Percentiles rank a stretch among this genome's conserved stretches.
Conservation (phyloP, 2,329 filamentous ascomycete genomes). For the Xylariales sp. region DNA sequence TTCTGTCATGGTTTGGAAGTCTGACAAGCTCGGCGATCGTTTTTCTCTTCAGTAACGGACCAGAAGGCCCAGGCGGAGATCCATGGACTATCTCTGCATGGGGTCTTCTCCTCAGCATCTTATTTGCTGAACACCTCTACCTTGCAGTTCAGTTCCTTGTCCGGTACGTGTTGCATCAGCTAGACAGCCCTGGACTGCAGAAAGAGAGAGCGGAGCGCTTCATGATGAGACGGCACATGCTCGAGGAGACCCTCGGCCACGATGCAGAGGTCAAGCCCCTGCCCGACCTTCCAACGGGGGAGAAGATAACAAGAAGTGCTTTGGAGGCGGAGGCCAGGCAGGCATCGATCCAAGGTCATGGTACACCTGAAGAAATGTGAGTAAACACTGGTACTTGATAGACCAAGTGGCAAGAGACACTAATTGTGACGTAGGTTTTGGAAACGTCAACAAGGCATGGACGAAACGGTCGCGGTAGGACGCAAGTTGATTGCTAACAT, state of each 20-base stretch:
- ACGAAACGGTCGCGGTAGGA: constrained; percentile 54
- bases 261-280: constrained; percentile 45
- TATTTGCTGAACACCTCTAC: constrained; percentile 87
- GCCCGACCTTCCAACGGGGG: constrained; percentile 45
- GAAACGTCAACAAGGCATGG: constrained; percentile 54
- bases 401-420: too few relatives aligned
- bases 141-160: constrained; percentile 72
- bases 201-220: constrained; percentile 82
- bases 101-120: constrained; percentile 75
- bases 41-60: constrained; percentile 76
- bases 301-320: constrained; percentile 60
- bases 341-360: constrained; percentile 43
- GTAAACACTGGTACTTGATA: too few relatives aligned
- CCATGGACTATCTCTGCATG: constrained; percentile 71
- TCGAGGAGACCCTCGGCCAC: constrained; percentile 67
- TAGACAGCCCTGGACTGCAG: constrained; percentile 82
- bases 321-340: constrained; percentile 61
- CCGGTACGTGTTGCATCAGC: constrained; percentile 66
- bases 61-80: constrained; percentile 59
- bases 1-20: constrained; percentile 91
- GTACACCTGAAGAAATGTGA: constrained; percentile 47
- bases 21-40: constrained; percentile 84
- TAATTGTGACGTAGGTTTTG: constrained; percentile 46
- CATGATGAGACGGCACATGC: constrained; percentile 70
- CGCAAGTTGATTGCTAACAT: constrained; percentile 47